Percentiles rank a stretch among this genome's conserved stretches.
Evolutionary conservation across 1,284 basidiomycete genomes (phyloP).

Genomic region (Trametes hirsuta): DNA sequence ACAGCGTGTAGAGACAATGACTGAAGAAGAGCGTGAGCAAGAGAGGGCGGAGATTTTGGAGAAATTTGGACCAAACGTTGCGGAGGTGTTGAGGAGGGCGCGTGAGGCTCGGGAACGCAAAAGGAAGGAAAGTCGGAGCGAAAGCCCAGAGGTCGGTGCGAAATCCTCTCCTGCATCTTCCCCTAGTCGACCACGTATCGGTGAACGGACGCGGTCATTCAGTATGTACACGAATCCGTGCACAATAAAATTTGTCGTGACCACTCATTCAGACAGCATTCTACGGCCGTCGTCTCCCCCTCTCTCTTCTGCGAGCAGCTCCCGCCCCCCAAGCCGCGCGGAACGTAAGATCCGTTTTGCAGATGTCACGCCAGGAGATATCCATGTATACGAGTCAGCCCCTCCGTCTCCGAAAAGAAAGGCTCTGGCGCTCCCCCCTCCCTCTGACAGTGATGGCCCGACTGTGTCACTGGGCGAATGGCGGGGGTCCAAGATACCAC

Average conservation of each 20-base stretch:
- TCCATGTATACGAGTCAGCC: conserved; percentile 79
- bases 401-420: conserved; percentile 70
- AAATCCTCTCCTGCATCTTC: conserved; percentile 11
- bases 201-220: conserved; percentile 27
- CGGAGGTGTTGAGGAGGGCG: conserved; percentile 59
- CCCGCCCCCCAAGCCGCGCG: conserved; percentile 46
- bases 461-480: conserved; percentile 58
- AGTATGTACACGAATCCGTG: conserved; percentile 24
- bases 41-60: conserved; percentile 64
- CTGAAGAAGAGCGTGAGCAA: conserved; percentile 45
- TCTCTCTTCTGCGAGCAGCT: conserved; percentile 35
- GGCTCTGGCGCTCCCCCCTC: conserved; percentile 50
- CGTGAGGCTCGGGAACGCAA: conserved; percentile 39
- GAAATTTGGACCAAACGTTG: conserved; percentile 65
- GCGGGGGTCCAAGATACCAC: conserved; percentile 3
- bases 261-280: conserved; percentile 17
- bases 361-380: conserved; percentile 52
- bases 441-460: conserved; percentile 44
- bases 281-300: conserved; percentile 31
- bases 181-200: conserved; percentile 15
- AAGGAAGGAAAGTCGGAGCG: conserved; percentile 1
- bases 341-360: conserved; percentile 57
- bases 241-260: conserved; percentile 15
- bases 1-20: conserved; percentile 48
- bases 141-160: conserved; percentile 16